Evolutionary conservation across 768 basidiomycete species (phyloP).

Genomic region (Mycena maculata): DNA sequence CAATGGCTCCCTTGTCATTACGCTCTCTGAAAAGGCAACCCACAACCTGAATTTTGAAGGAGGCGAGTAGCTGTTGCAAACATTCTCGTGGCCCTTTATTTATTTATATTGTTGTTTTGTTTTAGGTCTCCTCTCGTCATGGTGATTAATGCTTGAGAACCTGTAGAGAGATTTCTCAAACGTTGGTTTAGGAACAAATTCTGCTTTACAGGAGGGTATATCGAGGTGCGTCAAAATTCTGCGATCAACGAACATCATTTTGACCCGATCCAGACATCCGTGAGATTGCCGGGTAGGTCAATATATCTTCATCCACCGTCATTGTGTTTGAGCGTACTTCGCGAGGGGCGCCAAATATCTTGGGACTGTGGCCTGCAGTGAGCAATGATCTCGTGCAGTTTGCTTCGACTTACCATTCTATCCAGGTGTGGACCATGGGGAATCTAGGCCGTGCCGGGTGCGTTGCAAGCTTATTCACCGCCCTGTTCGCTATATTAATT

Average conservation of each 20-base stretch:
- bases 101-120: neutral
- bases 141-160: neutral
- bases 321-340: no score
- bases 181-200: slow-evolving; percentile 78
- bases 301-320: no score
- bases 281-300: slow-evolving; percentile 79
- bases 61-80: slow-evolving; percentile 36
- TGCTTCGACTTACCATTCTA: neutral
- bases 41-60: slow-evolving; percentile 60
- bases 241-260: neutral
- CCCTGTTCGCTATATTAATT: no score
- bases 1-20: slow-evolving; percentile 63
- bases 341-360: slow-evolving; percentile 68
- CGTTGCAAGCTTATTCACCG: slow-evolving; percentile 65
- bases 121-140: slow-evolving; percentile 28
- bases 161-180: neutral
- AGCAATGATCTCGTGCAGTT: neutral
- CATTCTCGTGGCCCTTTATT: neutral
- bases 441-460: slow-evolving; percentile 93
- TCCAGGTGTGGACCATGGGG: slow-evolving; percentile 76
- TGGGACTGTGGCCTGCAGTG: slow-evolving; percentile 80
- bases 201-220: slow-evolving; percentile 83
- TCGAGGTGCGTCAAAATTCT: slow-evolving; percentile 57
- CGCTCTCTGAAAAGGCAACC: slow-evolving; percentile 57
- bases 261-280: slow-evolving; percentile 40